Percentiles rank a stretch among this genome's conserved stretches.
These are phyloP conservation scores for Vigna trinervia DNA, from an alignment of 306 rosid genomes.

Conservation along the genomic window DNA sequence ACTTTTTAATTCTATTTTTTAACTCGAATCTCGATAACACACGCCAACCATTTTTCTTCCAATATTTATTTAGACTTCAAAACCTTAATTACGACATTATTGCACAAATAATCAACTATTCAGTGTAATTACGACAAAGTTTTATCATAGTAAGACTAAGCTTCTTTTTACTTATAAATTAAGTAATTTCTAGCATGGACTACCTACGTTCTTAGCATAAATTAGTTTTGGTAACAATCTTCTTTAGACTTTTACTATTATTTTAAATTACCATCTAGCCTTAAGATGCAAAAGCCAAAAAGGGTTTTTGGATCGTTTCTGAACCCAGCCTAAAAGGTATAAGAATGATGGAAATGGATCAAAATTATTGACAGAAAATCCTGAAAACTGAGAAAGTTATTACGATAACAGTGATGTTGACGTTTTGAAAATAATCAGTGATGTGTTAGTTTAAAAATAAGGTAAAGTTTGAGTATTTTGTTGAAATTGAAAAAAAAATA, in stretches of 20 bases:
- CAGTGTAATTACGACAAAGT: not conserved
- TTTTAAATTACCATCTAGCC: too few species aligned
- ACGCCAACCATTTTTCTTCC: slow-evolving; percentile 19
- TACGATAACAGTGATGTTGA: not conserved
- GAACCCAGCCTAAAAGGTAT: too few species aligned
- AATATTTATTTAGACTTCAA: slow-evolving; percentile 20
- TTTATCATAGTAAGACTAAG: too few species aligned
- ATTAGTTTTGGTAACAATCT: too few species aligned
- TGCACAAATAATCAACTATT: slow-evolving; percentile 2
- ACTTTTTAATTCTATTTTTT: not conserved
- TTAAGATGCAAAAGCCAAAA: too few species aligned
- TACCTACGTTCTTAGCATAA: too few species aligned
- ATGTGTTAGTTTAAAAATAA: not conserved
- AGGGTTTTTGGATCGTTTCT: too few species aligned
- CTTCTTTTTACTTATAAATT: too few species aligned
- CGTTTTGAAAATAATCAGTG: not conserved
- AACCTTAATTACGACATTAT: slow-evolving; percentile 14
- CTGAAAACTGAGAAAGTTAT: not conserved
- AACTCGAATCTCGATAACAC: not conserved
- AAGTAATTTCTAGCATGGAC: too few species aligned
- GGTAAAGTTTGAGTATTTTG: not conserved
- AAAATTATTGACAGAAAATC: too few species aligned
- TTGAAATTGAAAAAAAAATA: not conserved
- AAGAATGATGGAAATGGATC: too few species aligned
- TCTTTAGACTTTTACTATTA: too few species aligned